phyloP scores from a whole-genome alignment of 768 basidiomycete species.

The Serendipita indica region DNA sequence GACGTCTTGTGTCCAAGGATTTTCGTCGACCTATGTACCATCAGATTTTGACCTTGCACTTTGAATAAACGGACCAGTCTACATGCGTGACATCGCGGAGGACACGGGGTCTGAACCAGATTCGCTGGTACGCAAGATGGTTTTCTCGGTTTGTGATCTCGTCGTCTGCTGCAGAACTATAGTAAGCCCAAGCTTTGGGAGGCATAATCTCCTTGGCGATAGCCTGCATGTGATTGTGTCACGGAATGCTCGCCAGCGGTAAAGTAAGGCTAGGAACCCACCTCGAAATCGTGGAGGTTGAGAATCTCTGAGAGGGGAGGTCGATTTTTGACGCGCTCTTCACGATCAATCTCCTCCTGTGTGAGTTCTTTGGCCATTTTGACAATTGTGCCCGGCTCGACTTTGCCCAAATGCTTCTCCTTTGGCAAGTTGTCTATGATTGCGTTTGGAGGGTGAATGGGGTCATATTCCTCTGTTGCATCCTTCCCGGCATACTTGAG shows the following conservation, averaged over 20 bases:
- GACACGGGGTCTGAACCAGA: constrained; percentile 86
- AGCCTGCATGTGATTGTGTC: constrained; percentile 33
- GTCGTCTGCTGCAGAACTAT: constrained; percentile 80
- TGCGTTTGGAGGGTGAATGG: constrained; percentile 54
- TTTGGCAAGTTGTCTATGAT: constrained; percentile 38
- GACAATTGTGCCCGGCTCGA: constrained; percentile 54
- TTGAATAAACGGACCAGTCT: no score
- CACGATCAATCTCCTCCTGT: constrained; percentile 54
- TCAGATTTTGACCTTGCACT: no score
- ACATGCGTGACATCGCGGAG: constrained; percentile 72
- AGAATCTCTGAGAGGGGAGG: constrained; percentile 68
- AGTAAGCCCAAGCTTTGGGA: constrained; percentile 89
- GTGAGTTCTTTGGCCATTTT: constrained; percentile 49
- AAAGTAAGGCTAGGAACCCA: constrained; percentile 16
- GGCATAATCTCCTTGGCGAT: constrained; percentile 71
- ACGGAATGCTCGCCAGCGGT: constrained; percentile 1
- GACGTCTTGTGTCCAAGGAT: constrained; percentile 62
- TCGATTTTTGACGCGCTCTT: constrained; percentile 42
- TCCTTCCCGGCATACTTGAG: constrained; percentile 77
- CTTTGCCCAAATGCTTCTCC: constrained; percentile 73
- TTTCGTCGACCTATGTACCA: no score
- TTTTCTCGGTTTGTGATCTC: constrained; percentile 86
- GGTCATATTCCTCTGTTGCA: constrained; percentile 78
- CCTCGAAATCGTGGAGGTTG: constrained; percentile 92
- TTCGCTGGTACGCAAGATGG: constrained; percentile 76